Evolutionary conservation across 345 rosid species (phyloP).

Genomic region (Pistacia atlantica): DNA sequence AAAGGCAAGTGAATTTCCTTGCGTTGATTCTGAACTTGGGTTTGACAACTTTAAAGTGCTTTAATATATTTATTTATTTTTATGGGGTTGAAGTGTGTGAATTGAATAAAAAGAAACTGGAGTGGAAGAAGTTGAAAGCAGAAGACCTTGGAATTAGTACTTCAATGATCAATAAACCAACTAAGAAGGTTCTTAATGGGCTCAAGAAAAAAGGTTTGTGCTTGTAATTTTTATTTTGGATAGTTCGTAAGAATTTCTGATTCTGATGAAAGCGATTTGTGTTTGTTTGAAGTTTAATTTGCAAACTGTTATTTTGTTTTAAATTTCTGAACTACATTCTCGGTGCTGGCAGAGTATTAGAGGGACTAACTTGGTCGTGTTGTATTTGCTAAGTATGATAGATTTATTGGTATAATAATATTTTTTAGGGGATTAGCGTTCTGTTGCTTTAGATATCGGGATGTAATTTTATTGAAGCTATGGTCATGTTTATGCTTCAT

Average conservation of each 20-base stretch:
- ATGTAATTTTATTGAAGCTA: neutral
- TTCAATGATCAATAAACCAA: conserved; percentile 48
- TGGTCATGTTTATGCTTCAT: neutral
- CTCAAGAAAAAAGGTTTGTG: conserved; percentile 52
- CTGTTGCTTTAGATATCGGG: neutral
- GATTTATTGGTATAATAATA: neutral
- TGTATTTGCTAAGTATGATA: neutral
- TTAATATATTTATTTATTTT: neutral
- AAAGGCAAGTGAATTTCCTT: conserved; percentile 24
- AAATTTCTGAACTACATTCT: neutral
- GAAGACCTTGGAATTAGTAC: conserved; percentile 53
- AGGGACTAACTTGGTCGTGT: neutral
- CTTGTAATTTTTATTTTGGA: conserved; percentile 2
- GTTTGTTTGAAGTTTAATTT: neutral
- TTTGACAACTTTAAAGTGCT: neutral
- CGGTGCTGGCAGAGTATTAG: neutral
- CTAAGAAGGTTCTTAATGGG: conserved; percentile 56
- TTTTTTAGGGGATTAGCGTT: neutral
- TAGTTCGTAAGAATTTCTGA: neutral
- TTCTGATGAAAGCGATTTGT: conserved; percentile 1
- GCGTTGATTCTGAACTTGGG: neutral
- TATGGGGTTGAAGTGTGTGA: conserved; percentile 26
- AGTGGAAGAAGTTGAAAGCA: conserved; percentile 53
- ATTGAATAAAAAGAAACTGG: conserved; percentile 26
- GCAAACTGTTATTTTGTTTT: neutral